Evolutionary conservation across 331 rosid species (phyloP).

Genomic region (Phaseolus coccineus): DNA sequence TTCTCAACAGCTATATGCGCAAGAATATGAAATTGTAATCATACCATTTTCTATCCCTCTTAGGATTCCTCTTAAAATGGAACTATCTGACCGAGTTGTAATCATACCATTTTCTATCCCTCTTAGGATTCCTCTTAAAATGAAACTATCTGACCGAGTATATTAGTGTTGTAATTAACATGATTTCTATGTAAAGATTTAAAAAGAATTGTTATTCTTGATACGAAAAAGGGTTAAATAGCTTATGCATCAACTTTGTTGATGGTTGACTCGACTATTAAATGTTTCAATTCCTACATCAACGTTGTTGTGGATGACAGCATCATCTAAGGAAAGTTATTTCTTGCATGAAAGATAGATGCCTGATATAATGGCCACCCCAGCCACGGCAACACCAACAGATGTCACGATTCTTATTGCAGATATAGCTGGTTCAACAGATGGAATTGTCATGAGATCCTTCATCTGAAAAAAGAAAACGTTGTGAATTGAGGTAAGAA

Average conservation of each 20-base stretch:
- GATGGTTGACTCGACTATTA: conserved; percentile 16
- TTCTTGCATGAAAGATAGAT: conserved; percentile 74
- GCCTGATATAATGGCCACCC: conserved; percentile 80
- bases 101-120: background rate
- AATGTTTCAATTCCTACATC: conserved; percentile 19
- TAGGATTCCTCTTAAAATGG: background rate
- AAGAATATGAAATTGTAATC: too few species aligned
- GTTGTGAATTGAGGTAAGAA: conserved; percentile 31
- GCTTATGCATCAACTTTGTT: conserved; percentile 35
- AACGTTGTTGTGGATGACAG: conserved; percentile 13
- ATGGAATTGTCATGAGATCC: conserved; percentile 77
- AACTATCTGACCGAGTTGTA: background rate
- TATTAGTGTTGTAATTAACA: background rate
- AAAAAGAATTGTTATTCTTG: background rate
- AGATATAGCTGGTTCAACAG: conserved; percentile 52
- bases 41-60: background rate
- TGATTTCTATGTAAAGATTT: background rate
- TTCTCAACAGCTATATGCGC: too few species aligned
- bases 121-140: background rate
- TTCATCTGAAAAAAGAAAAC: conserved; percentile 55
- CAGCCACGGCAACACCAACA: conserved; percentile 69
- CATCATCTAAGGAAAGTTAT: conserved; percentile 42
- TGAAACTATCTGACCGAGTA: background rate
- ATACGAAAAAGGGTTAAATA: conserved; percentile 6
- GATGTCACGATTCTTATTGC: conserved; percentile 55